phyloP scores from a whole-genome alignment of 2,329 filamentous ascomycete species.

The Aspergillus floridensis region DNA sequence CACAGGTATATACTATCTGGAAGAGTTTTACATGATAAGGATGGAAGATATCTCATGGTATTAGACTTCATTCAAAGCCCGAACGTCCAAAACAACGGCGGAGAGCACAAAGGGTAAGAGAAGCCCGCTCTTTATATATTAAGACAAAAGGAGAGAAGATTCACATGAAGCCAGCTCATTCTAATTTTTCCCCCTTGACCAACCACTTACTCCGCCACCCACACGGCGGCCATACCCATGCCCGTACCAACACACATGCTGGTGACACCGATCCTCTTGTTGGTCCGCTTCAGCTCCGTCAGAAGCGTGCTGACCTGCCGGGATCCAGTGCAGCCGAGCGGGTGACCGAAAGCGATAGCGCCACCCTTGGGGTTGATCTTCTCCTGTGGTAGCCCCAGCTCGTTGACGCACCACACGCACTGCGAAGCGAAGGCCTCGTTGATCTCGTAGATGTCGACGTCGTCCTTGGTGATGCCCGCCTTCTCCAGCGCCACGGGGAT shows the following conservation, averaged over 20 bases:
- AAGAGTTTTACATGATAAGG: neutral
- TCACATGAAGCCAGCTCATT: conserved; percentile 24
- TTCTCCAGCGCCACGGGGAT: conserved; percentile 90
- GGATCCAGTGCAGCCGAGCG: conserved; percentile 89
- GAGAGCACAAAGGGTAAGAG: neutral
- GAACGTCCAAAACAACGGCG: conserved; percentile 5
- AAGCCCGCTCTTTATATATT: neutral
- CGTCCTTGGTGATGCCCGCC: conserved; percentile 79
- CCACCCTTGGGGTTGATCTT: conserved; percentile 98
- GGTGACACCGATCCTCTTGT: conserved; percentile 82
- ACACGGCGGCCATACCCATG: conserved; percentile 97
- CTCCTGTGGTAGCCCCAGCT: conserved; percentile 74
- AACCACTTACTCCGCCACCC: conserved; percentile 76
- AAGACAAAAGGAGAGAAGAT: conserved; percentile 16
- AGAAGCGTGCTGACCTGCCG: conserved; percentile 89
- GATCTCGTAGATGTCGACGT: conserved; percentile 97
- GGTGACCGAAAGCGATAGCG: conserved; percentile 93
- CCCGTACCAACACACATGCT: conserved; percentile 97
- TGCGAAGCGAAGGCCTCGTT: conserved; percentile 98
- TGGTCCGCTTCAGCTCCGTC: conserved; percentile 81
- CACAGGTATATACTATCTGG: too few species aligned
- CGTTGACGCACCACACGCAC: conserved; percentile 88
- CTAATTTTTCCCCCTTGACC: conserved; percentile 3
- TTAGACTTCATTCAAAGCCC: conserved; percentile 11
- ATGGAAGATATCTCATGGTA: conserved; percentile 5